Evolutionary conservation across 225 moss, liverwort and hornwort species (phyloP), one percentile per base, ranked within the genome.

Genomic region (Marchantia polymorpha): DNA sequence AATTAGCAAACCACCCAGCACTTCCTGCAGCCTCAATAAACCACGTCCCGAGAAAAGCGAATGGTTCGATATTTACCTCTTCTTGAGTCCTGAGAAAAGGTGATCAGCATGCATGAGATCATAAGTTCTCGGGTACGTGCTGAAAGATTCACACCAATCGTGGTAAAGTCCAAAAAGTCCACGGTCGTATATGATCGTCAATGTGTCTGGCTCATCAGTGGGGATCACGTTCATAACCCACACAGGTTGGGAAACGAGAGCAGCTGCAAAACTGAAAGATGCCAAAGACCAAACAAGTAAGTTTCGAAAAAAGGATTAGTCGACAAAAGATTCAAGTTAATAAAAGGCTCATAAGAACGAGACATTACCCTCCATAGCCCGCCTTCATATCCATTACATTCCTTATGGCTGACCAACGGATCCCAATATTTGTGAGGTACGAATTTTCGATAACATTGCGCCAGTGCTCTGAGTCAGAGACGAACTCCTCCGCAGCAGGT

Each of bases 381-480:
- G 96, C 91, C 64, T 90, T 96, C 94, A 96, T 96, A 64, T 96
- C 96, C 80, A 96, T 84, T 25, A 92, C 87, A 66, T 96, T 96
- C 48, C 94, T 82, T 65, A 96, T 67, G 12, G 78, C 81, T 23
- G 51, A 80, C 96, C 94, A 96, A 16, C 87, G 73, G 26, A 96
- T 94, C 25, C 81, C 81, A 46, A 86, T 29, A 19, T 66, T 81
- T 78, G 81, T 77, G 12, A 90, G 69, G 73, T 96, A 94, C 8
- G 92, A 90, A 72, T 91, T 90, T n/a, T 82, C 80, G 29, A 91
- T 83, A 50, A 94, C 90, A 71, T 84, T 89, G 56, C 82, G 65
- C 94, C 94, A 96, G 79, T 96, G 94, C 53, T 85, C 81, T 19
- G 90, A 86, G 81, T 96, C 92, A 19, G 77, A 19, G 6, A 29